phyloP scores from a whole-genome alignment of 306 rosid genomes.

The Macrotyloma uniflorum region DNA sequence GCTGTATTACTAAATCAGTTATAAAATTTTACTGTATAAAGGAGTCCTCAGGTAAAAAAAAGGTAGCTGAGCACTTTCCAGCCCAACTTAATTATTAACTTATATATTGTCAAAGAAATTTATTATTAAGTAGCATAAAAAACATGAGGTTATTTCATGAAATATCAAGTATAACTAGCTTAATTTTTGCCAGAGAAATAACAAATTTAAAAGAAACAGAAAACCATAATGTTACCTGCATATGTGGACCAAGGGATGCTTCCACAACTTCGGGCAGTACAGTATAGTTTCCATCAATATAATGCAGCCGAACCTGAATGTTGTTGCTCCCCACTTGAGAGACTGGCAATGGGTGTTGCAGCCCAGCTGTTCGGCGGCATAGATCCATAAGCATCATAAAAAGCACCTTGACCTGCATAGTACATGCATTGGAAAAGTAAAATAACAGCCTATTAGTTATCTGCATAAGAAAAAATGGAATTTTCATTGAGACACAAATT shows the following conservation, averaged over 20 bases:
- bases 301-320: constrained; percentile 96
- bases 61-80: constrained; percentile 18
- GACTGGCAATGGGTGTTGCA: constrained; percentile 86
- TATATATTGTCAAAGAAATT: constrained; percentile 11
- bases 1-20: constrained; percentile 25
- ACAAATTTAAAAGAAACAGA: constrained; percentile 4
- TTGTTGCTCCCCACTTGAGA: constrained; percentile 93
- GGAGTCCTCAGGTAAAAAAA: not conserved
- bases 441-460: not conserved
- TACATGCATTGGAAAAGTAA: constrained; percentile 13
- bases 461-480: constrained; percentile 15
- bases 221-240: constrained; percentile 72
- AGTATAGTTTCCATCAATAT: constrained; percentile 95
- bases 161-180: constrained; percentile 25
- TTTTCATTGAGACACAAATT: not conserved
- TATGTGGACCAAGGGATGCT: constrained; percentile 98
- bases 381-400: constrained; percentile 96
- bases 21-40: not conserved
- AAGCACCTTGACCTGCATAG: constrained; percentile 86
- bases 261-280: constrained; percentile 98
- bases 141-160: constrained; percentile 24
- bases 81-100: not conserved
- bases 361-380: constrained; percentile 79
- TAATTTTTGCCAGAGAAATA: constrained; percentile 9
- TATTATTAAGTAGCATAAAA: not conserved